Evolutionary conservation across 2,329 filamentous ascomycete genomes (phyloP).

Genomic region (Arthrinium puccinioides): DNA sequence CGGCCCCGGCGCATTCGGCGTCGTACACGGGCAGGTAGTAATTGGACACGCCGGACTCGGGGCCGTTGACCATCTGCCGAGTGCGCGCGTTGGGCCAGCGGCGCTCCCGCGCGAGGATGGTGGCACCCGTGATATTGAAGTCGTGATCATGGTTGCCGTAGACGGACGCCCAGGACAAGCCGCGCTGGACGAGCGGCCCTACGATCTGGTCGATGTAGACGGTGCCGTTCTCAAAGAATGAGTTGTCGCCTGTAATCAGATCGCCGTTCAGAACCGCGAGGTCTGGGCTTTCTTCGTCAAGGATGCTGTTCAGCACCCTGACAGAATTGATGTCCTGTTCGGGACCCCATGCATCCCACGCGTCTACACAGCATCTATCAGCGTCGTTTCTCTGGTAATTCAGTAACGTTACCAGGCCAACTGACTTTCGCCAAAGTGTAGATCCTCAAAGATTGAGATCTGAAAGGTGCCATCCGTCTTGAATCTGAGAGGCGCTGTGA

Average conservation of each 20-base stretch:
- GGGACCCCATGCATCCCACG: constrained; percentile 36
- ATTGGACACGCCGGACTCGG: constrained; percentile 34
- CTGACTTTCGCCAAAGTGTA: constrained; percentile 65
- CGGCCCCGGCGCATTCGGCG: constrained; percentile 20
- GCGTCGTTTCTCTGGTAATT: neutral
- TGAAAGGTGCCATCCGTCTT: constrained; percentile 38
- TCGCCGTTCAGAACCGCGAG: constrained; percentile 67
- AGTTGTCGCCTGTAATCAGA: constrained; percentile 62
- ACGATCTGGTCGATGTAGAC: constrained; percentile 54
- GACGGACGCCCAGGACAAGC: constrained; percentile 56
- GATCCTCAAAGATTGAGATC: constrained; percentile 57
- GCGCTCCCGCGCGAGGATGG: constrained; percentile 34
- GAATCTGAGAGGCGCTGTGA: constrained; percentile 24
- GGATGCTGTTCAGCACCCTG: constrained; percentile 47
- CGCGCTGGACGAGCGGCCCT: constrained; percentile 45
- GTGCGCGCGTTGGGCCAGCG: constrained; percentile 31
- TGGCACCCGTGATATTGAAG: constrained; percentile 44
- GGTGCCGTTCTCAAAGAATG: constrained; percentile 46
- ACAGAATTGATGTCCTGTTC: constrained; percentile 50
- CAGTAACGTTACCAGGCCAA: neutral
- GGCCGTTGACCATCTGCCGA: constrained; percentile 28
- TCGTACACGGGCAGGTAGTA: constrained; percentile 39
- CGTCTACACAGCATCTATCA: constrained; percentile 22
- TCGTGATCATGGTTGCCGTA: constrained; percentile 66
- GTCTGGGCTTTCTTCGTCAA: constrained; percentile 48